phyloP scores from a whole-genome alignment of 2,329 filamentous ascomycete species.

The Colletotrichum godetiae region DNA sequence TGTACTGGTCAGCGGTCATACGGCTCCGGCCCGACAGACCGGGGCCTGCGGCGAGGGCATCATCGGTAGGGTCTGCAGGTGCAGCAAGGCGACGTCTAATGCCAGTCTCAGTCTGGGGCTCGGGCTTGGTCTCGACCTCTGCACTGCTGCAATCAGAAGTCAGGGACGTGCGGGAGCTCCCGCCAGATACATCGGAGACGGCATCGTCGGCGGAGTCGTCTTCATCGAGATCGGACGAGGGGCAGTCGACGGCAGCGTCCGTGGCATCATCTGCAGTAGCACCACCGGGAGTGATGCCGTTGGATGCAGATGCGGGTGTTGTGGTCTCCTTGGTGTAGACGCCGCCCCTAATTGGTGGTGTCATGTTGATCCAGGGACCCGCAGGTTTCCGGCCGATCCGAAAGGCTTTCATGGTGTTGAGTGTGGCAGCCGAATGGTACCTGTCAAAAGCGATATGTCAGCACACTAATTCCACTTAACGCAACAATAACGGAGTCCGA shows the following conservation, averaged over 20 bases:
- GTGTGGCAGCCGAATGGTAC: constrained; percentile 65
- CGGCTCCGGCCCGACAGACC: constrained; percentile 23
- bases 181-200: constrained; percentile 27
- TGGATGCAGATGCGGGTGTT: constrained; percentile 13
- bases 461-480: constrained; percentile 37
- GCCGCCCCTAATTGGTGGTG: constrained; percentile 68
- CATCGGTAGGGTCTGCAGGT: background rate
- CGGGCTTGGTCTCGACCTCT: constrained; percentile 18
- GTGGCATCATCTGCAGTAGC: constrained; percentile 16
- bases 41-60: background rate
- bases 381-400: constrained; percentile 67
- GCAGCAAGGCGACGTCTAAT: constrained; percentile 29
- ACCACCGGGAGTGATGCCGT: background rate
- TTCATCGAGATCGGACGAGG: constrained; percentile 31
- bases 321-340: constrained; percentile 45
- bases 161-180: constrained; percentile 35
- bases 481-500: constrained; percentile 18
- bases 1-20: constrained; percentile 44
- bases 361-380: constrained; percentile 67
- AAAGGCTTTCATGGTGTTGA: constrained; percentile 68
- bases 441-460: constrained; percentile 52
- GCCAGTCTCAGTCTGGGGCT: constrained; percentile 13
- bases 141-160: constrained; percentile 34
- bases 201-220: constrained; percentile 32
- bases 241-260: constrained; percentile 18